These are phyloP conservation scores for Botrytis fabae DNA, from an alignment of 2,329 filamentous ascomycete species.

Conservation along the genomic window DNA sequence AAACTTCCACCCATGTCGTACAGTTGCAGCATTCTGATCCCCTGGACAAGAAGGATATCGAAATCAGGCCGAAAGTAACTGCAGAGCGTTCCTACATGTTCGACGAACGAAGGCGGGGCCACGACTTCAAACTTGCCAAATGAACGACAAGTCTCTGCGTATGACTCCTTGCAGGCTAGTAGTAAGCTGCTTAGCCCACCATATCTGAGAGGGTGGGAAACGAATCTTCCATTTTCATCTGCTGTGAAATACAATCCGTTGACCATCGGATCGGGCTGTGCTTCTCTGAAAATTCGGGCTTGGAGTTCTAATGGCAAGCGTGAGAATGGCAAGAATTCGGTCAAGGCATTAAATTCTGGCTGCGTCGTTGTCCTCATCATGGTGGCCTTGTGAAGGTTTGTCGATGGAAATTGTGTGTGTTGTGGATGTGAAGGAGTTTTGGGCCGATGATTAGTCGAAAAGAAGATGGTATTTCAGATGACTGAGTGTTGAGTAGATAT, in stretches of 20 bases:
- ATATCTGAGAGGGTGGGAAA: neutral
- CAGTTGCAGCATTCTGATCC: accelerated
- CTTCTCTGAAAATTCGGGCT: neutral
- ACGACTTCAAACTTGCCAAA: neutral
- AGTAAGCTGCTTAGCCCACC: neutral
- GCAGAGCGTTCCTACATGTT: accelerated
- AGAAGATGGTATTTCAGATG: neutral
- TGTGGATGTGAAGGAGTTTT: neutral
- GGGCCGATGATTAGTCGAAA: neutral
- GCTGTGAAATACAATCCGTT: accelerated
- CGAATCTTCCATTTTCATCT: neutral
- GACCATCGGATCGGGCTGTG: neutral
- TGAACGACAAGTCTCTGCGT: neutral
- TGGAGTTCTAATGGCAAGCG: neutral
- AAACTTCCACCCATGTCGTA: neutral
- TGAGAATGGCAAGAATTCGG: neutral
- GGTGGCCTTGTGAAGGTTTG: neutral
- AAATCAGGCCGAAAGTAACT: neutral
- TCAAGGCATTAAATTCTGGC: neutral
- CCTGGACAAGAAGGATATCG: neutral
- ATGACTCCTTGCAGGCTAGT: neutral
- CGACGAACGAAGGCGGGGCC: neutral
- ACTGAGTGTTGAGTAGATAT: neutral
- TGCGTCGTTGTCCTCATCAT: neutral
- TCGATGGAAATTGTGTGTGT: neutral